phyloP scores from a whole-genome alignment of 2,329 filamentous ascomycete species.

The Albophoma yamanashiensis region DNA sequence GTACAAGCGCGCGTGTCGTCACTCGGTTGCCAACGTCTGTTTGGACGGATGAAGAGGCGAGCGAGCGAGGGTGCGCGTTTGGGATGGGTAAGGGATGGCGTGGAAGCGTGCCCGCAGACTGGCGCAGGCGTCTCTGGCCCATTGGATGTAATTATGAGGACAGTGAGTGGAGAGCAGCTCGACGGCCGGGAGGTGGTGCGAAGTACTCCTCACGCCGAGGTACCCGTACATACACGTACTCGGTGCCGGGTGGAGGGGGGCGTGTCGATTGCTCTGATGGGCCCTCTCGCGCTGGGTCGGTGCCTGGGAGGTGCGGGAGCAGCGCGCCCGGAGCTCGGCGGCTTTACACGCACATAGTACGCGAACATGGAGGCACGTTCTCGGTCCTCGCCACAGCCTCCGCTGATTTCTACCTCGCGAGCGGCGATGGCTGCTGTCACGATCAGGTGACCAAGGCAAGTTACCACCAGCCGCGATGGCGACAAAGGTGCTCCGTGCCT shows the following conservation, averaged over 20 bases:
- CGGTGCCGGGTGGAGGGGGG: neutral
- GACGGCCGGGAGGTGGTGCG: neutral
- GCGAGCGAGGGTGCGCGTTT: neutral
- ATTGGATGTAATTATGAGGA: constrained; percentile 1
- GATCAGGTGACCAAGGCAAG: no score
- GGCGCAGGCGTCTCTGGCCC: neutral
- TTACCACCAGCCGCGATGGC: neutral
- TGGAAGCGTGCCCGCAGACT: neutral
- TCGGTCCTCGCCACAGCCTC: neutral
- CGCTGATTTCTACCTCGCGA: neutral
- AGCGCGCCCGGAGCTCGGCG: neutral
- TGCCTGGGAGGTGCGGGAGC: neutral
- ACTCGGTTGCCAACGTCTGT: neutral
- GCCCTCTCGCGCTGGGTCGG: neutral
- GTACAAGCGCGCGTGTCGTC: neutral
- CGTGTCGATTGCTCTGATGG: neutral
- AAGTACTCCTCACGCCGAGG: neutral
- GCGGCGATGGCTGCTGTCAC: neutral
- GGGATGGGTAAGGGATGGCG: neutral
- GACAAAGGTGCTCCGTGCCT: no score
- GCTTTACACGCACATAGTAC: no score
- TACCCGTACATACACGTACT: no score
- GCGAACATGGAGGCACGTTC: no score
- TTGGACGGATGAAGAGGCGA: neutral
- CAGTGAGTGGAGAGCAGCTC: neutral